Percentiles rank a stretch among this genome's conserved stretches.
These are phyloP conservation scores for Lipomyces starkeyi DNA, from an alignment of 805 yeast species.

Conservation along the genomic window DNA sequence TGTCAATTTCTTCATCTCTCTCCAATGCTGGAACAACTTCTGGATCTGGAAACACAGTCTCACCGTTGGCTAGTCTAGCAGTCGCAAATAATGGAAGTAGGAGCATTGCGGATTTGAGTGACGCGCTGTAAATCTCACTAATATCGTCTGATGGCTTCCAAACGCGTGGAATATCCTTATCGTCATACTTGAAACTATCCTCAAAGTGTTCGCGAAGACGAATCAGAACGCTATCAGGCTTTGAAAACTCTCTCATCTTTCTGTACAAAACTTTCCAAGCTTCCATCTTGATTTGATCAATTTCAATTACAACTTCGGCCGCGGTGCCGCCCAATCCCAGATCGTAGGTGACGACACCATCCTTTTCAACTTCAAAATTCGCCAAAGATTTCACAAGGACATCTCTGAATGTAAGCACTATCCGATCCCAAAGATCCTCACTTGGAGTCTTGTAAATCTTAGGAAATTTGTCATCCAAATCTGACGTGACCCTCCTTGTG, in stretches of 20 bases:
- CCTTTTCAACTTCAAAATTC: conserved; percentile 27
- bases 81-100: conserved; percentile 64
- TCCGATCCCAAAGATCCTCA: conserved; percentile 65
- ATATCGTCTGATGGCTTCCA: conserved; percentile 79
- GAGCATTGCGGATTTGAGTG: conserved; percentile 63
- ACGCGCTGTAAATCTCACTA: conserved; percentile 64
- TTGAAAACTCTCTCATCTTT: conserved; percentile 63
- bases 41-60: conserved; percentile 43
- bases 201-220: conserved; percentile 83
- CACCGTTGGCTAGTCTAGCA: conserved; percentile 57
- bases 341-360: conserved; percentile 51
- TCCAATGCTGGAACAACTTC: conserved; percentile 20
- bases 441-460: conserved; percentile 25
- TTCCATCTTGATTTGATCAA: conserved; percentile 53
- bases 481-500: conserved; percentile 18
- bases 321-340: conserved; percentile 64
- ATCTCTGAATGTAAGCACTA: conserved; percentile 48
- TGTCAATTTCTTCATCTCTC: conserved; percentile 42
- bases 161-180: conserved; percentile 76
- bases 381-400: conserved; percentile 44
- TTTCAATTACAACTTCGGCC: conserved; percentile 52
- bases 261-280: conserved; percentile 72
- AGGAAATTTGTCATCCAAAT: conserved; percentile 34
- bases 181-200: conserved; percentile 80
- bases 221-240: conserved; percentile 67